Evolutionary conservation across 306 rosid species (phyloP), one percentile per base, ranked within the genome.

Genomic region (Prunus campanulata): DNA sequence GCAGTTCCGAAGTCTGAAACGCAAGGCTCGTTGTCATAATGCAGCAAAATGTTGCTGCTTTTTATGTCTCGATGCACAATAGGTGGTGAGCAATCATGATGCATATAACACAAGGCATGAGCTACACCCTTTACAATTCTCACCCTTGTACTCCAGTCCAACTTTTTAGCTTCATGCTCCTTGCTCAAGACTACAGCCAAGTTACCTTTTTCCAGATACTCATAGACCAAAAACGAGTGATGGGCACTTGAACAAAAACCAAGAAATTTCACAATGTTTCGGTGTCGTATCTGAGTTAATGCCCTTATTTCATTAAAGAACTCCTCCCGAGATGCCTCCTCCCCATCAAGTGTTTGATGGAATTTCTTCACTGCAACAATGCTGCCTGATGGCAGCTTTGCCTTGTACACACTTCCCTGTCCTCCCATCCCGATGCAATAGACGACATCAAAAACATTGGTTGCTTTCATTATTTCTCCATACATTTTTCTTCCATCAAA

Each of bases 361-460:
- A 75, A 16, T 69, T 75, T 80, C 79, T 80, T 80, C 74, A 75
- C 76, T 2, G 80, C 83, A 10, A 54, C 67, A 32, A 25, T 27
- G 24, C 20, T 6, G 46, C 51, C 35, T 55, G 42, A 54, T 52
- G 64, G 67, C 8, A 71, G 20, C 48, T 48, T 29, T 46, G 76
- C 70, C 27, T 20, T 83, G 25, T 83, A 83, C 3, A 79, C 83
- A 19, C 54, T 70, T 56, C 83, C 80, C 66, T 12, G 57, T 65
- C 81, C 83, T 20, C 83, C 86, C 1, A 13, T 52, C 35, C 86
- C 78, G 52, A 83, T 59, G 76, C 83, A 79, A 72, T 64, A 75
- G 2, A 3, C 29, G 13, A 60, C 49, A 27, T 79, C 75, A 46
- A 83, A 83, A 69, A 27, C 52, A 51, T 49, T 16, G 2, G 83